Evolutionary conservation across 805 yeast species (phyloP).

Genomic region (Yarrowia sp.): DNA sequence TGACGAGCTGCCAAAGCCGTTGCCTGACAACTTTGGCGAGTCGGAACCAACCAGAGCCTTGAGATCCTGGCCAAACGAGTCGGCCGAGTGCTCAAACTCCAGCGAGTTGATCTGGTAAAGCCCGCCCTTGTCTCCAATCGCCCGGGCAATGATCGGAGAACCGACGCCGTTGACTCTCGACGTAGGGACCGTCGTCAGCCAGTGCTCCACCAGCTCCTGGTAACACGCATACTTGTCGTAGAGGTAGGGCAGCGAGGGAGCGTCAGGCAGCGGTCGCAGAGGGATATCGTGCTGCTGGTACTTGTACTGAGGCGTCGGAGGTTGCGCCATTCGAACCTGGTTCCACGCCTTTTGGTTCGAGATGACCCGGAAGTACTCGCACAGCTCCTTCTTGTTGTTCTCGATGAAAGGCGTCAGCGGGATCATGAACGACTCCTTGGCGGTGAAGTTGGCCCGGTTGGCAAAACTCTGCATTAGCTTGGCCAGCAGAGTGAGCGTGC

Average conservation of each 20-base stretch:
- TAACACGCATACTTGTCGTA: slow-evolving; percentile 28
- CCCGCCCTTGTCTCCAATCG: slow-evolving; percentile 31
- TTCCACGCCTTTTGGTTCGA: slow-evolving; percentile 24
- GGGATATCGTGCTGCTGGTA: slow-evolving; percentile 12
- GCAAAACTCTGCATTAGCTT: slow-evolving; percentile 62
- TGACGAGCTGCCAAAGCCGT: background rate
- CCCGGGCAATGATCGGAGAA: slow-evolving; percentile 28
- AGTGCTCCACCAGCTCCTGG: slow-evolving; percentile 32
- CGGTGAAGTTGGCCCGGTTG: slow-evolving; percentile 52
- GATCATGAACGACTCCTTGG: slow-evolving; percentile 42
- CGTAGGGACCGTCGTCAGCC: slow-evolving; percentile 24
- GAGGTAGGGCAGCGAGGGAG: background rate
- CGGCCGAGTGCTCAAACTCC: slow-evolving; percentile 25
- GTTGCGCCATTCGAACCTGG: background rate
- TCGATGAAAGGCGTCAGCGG: slow-evolving; percentile 36
- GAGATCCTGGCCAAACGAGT: slow-evolving; percentile 26
- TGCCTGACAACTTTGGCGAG: background rate
- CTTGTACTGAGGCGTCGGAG: slow-evolving; percentile 17
- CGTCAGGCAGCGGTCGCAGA: slow-evolving; percentile 15
- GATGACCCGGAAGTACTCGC: slow-evolving; percentile 21
- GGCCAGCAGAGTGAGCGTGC: slow-evolving; percentile 82
- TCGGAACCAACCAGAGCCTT: slow-evolving; percentile 16
- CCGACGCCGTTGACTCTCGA: slow-evolving; percentile 26
- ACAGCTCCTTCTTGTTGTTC: slow-evolving; percentile 8
- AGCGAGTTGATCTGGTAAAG: slow-evolving; percentile 33